phyloP scores from a whole-genome alignment of 495 filamentous ascomycete genomes.

The Neurospora sp. region DNA sequence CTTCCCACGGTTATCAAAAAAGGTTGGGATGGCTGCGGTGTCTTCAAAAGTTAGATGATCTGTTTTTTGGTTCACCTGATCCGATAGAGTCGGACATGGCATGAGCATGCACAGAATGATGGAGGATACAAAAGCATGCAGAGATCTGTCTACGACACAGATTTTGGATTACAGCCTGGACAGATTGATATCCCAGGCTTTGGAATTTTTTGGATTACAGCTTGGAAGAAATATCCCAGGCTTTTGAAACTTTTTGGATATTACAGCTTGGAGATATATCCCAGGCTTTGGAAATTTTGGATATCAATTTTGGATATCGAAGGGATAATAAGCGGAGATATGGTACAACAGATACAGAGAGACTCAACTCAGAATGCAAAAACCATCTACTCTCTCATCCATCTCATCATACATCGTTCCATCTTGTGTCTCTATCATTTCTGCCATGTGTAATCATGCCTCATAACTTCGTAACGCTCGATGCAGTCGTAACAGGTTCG shows the following conservation, averaged over 20 bases:
- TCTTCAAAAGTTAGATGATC: neutral
- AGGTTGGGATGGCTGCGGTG: neutral
- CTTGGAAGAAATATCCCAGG: neutral
- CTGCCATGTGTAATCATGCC: neutral
- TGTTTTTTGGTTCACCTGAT: neutral
- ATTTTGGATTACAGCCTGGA: neutral
- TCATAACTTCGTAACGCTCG: neutral
- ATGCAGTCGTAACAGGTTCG: neutral
- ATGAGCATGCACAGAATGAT: neutral
- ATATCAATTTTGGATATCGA: neutral
- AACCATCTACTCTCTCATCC: neutral
- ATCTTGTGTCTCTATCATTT: neutral
- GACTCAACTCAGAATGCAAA: neutral
- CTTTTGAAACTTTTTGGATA: neutral
- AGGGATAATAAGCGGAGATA: neutral
- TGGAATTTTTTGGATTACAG: neutral
- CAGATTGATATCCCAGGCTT: neutral
- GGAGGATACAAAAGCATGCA: neutral
- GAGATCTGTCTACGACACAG: neutral
- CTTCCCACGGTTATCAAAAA: slow-evolving; percentile 1
- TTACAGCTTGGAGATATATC: neutral
- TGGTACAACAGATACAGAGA: neutral
- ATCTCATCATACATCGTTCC: neutral
- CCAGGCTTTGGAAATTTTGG: neutral
- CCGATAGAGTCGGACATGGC: neutral